Evolutionary conservation across 2,329 filamentous ascomycete genomes (phyloP), one percentile per base, ranked within the genome.

Genomic region (Chaetomiaceae sp.): DNA sequence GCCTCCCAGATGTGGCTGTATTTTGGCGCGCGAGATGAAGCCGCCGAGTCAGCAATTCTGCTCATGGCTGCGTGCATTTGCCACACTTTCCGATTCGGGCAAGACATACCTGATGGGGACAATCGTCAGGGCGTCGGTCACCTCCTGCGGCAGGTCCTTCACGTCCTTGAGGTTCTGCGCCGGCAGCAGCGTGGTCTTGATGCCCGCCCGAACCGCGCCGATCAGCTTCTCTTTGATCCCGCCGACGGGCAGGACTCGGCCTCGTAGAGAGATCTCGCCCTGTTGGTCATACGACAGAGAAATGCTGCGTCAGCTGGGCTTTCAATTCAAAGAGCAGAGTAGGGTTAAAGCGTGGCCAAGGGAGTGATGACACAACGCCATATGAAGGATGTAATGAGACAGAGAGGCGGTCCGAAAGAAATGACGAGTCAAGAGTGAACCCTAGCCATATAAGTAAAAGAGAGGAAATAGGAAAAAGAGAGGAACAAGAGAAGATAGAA

Each of bases 201-300:
- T 91, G 22, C 93, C 93, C 2, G 93, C 93, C 45, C 91, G 79
- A 62, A 94, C 74, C 8, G 93, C 93, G 18, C 93, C 93, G 62
- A 98, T 97, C 43, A 97, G 75, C 68, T 98, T 98, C 78, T 98
- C 91, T 69, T 97, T 96, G 70, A 98, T 97, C 15, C 93, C 93
- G 43, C 93, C 93, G 29, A 98, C 93, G 20, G 91, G 88, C 68
- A 93, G 88, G 47, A 98, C 86, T 54, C 89, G 82, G 18, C 93
- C 93, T 34, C 93, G 80, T 20, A 98, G 79, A 47, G 86, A 88
- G 51, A 84, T 81, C 61, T 84, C 81, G 53, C 80, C 79, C 75
- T 79, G 63, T 66, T 47, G 36, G 27, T 49, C 34, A 47, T 49
- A 52, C 59, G 51, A 60, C 53, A n/a, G 14, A 30, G 41, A 32